Evolutionary conservation across 352 stramenopile genomes (phyloP).

Genomic region (Pilasporangium apinafurcum): DNA sequence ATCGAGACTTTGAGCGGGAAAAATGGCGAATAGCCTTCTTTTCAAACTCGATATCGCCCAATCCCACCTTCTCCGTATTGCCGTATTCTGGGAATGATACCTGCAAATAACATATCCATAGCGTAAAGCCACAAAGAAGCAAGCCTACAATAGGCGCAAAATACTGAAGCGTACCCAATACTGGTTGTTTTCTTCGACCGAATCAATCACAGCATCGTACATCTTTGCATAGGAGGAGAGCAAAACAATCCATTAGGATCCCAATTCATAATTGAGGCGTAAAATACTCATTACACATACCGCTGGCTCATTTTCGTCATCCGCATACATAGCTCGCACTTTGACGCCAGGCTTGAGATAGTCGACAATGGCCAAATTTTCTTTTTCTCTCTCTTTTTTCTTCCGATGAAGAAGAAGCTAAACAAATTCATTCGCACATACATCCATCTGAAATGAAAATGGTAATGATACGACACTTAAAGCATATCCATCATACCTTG

Average conservation of each 20-base stretch:
- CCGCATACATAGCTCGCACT: constrained; percentile 92
- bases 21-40: constrained; percentile 8
- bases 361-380: constrained; percentile 60
- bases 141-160: no score
- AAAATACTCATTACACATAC: constrained; percentile 17
- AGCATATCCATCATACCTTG: no score
- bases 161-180: constrained; percentile 71
- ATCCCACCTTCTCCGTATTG: constrained; percentile 91
- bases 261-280: not conserved
- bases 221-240: constrained; percentile 29
- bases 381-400: constrained; percentile 58
- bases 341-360: constrained; percentile 86
- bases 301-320: constrained; percentile 92
- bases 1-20: constrained; percentile 23
- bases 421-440: not conserved
- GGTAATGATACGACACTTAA: no score
- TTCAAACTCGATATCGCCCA: constrained; percentile 93
- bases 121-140: not conserved
- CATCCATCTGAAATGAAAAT: not conserved
- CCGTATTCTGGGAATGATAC: constrained; percentile 97
- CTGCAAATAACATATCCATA: constrained; percentile 43
- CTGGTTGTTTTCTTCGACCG: constrained; percentile 78
- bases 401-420: constrained; percentile 72
- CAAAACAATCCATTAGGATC: not conserved
- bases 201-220: constrained; percentile 96